Evolutionary conservation across 352 stramenopile genomes (phyloP), one percentile per base, ranked within the genome.

Genomic region (Poterioochromonas sp.): DNA sequence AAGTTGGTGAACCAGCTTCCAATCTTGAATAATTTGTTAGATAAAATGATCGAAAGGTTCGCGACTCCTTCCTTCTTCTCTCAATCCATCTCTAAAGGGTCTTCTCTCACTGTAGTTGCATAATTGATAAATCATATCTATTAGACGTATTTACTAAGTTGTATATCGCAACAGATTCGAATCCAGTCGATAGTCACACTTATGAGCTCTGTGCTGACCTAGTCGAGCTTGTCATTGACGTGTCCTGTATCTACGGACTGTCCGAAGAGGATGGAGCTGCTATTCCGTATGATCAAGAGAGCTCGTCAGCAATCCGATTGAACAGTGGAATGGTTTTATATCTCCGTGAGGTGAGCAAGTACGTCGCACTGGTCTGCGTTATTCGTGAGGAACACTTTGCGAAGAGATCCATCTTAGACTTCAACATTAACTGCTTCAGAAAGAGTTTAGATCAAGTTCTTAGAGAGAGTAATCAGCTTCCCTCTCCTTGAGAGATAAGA

Each of bases 161-260:
- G 40, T 98, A 99, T 85, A 97, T 99, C 79, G 93, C 91, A 32
- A 99, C 95, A 11, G 95, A 99, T 83, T 96, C 92, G 76, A 97
- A 96, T 83, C 94, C 95, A 0, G 94, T 98, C 0, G 95, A 98
- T 77, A 22, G 26, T 32, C 81, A 87, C 60, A 91, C 93, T 84
- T 97, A 98, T 70, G 95, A 99, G 81, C 86, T 99, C 3, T 98
- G 94, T 82, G 96, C 90, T 79, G 95, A 99, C 83, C 98, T 98
- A 94, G 98, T 99, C 81, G 95, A 99, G 86, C 93, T 99, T 12
- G 94, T 98, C 63, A 93, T 99, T 68, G 95, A 99, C 83, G 93
- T 99, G 0, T 98, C 93, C 62, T 97, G 94, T 81, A 99, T 99
- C 80, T 99, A 99, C 83, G 94, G 94, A 26, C 73, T 83, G 34